Evolutionary conservation across 306 rosid genomes (phyloP).

Genomic region (Astragalus glycyphyllos): DNA sequence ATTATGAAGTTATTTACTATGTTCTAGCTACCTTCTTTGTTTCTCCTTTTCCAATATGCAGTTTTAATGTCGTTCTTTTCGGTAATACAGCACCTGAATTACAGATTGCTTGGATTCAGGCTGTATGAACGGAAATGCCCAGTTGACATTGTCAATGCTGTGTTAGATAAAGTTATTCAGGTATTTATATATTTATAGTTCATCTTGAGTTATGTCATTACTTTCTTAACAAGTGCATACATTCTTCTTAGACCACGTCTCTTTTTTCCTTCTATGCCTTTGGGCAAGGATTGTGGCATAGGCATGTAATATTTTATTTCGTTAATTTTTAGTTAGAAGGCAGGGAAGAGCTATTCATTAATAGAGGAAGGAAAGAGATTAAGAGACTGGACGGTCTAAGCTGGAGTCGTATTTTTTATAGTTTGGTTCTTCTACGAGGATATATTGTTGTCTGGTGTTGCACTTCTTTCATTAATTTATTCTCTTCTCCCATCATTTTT

Average conservation of each 20-base stretch:
- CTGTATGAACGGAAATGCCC: conserved; percentile 66
- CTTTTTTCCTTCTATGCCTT: conserved; percentile 19
- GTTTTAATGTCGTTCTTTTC: conserved; percentile 39
- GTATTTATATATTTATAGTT: conserved; percentile 49
- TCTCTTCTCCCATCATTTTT: neutral
- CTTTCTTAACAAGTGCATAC: conserved; percentile 24
- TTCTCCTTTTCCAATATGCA: conserved; percentile 35
- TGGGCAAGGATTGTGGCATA: conserved; percentile 11
- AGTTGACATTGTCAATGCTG: conserved; percentile 53
- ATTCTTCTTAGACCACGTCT: conserved; percentile 8
- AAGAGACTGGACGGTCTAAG: neutral
- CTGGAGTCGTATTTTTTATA: neutral
- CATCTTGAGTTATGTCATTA: conserved; percentile 32
- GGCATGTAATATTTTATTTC: conserved; percentile 9
- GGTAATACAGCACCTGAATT: conserved; percentile 76
- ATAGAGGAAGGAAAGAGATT: neutral
- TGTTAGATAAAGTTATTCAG: conserved; percentile 72
- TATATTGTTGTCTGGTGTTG: conserved; percentile 1
- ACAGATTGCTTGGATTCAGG: conserved; percentile 94
- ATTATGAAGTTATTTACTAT: conserved; percentile 28
- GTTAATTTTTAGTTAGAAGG: neutral
- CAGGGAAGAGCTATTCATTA: conserved; percentile 15
- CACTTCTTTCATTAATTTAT: conserved; percentile 10
- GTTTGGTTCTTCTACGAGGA: neutral
- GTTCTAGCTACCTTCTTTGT: conserved; percentile 24